phyloP scores from a whole-genome alignment of 2,329 filamentous ascomycete genomes.

The Neoscytalidium dimidiatum region DNA sequence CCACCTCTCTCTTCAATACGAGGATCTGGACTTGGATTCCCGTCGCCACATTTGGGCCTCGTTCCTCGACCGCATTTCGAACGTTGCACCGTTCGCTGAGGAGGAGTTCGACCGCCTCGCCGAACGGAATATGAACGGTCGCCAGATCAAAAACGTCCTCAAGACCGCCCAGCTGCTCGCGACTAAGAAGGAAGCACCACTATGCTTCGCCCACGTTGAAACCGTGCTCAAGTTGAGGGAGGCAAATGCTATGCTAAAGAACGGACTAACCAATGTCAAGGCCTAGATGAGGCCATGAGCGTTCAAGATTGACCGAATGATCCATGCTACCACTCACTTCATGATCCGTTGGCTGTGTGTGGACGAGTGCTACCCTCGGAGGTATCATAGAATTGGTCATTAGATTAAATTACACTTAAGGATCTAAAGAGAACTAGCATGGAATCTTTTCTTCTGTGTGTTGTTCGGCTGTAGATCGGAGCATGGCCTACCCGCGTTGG shows the following conservation, averaged over 20 bases:
- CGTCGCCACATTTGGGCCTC: conserved; percentile 23
- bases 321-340: too few species aligned
- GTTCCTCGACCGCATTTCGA: conserved; percentile 16
- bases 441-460: too few species aligned
- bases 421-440: too few species aligned
- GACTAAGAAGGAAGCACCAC: conserved; percentile 17
- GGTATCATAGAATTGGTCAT: too few species aligned
- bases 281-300: not conserved
- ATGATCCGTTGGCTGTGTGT: too few species aligned
- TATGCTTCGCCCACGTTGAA: conserved; percentile 23
- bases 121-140: conserved; percentile 22
- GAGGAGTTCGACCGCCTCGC: conserved; percentile 21
- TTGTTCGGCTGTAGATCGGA: too few species aligned
- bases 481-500: too few species aligned
- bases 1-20: conserved; percentile 30
- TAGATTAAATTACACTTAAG: too few species aligned
- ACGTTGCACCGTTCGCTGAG: conserved; percentile 12
- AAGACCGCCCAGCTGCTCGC: conserved; percentile 26
- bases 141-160: conserved; percentile 27
- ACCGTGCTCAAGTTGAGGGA: conserved; percentile 22
- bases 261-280: not conserved
- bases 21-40: conserved; percentile 22
- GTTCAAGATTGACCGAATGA: too few species aligned
- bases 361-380: too few species aligned
- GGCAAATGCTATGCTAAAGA: conserved; percentile 11